Conservation (phyloP, 1,284 basidiomycete species). For the Tranzscheliella williamsii region DNA sequence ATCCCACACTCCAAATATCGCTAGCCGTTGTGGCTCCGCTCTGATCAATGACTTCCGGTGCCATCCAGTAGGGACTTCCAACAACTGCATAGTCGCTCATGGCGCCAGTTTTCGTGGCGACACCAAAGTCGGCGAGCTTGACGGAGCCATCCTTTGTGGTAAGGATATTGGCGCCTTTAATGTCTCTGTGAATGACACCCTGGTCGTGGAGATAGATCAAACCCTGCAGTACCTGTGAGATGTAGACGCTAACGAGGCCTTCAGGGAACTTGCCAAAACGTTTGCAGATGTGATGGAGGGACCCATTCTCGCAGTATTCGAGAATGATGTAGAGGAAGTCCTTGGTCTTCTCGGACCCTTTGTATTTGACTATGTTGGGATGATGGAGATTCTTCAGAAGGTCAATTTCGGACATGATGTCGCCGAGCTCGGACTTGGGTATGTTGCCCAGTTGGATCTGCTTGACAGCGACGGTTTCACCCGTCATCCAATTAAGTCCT, state of each 20-base stretch:
- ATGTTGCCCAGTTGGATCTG: constrained; percentile 78
- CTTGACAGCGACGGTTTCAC: constrained; percentile 63
- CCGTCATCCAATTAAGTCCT: constrained; percentile 92
- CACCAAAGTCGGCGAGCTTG: constrained; percentile 42
- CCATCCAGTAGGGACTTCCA: constrained; percentile 60
- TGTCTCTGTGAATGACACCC: constrained; percentile 54
- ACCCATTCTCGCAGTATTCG: constrained; percentile 98
- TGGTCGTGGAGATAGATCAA: constrained; percentile 56
- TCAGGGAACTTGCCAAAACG: constrained; percentile 98
- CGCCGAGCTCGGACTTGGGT: constrained; percentile 84
- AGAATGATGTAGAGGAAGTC: constrained; percentile 95
- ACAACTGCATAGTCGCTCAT: constrained; percentile 63
- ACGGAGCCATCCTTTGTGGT: constrained; percentile 68
- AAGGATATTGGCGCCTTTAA: constrained; percentile 66
- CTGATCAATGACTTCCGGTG: constrained; percentile 66
- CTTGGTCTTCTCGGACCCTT: constrained; percentile 91
- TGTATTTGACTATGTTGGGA: constrained; percentile 97
- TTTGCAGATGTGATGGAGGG: constrained; percentile 90
- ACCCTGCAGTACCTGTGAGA: constrained; percentile 73
- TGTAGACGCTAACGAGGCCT: constrained; percentile 91
- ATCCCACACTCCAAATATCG: constrained; percentile 94
- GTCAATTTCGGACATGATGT: constrained; percentile 99
- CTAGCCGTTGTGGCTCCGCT: constrained; percentile 93
- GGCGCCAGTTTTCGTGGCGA: constrained; percentile 36
- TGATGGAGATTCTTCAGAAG: constrained; percentile 91